These are phyloP conservation scores for Penicillium italicum DNA, from an alignment of 2,329 filamentous ascomycete species.

Conservation along the genomic window DNA sequence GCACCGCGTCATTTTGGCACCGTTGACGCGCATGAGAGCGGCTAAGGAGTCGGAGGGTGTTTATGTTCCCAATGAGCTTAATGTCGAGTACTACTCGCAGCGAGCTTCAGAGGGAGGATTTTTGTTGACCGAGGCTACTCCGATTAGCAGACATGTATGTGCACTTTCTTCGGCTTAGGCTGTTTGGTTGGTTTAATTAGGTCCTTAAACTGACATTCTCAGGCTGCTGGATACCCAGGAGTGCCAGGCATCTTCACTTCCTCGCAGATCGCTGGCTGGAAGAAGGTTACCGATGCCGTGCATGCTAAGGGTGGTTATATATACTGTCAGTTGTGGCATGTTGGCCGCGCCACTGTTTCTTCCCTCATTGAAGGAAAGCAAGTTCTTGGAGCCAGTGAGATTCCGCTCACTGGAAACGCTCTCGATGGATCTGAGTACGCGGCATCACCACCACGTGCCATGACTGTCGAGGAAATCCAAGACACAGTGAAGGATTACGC, in stretches of 20 bases:
- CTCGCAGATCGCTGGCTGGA: slow-evolving; percentile 33
- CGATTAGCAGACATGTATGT: slow-evolving; percentile 28
- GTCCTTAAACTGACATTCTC: neutral
- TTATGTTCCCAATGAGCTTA: slow-evolving; percentile 29
- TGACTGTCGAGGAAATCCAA: slow-evolving; percentile 42
- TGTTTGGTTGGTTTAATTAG: too few species aligned
- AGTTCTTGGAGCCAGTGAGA: slow-evolving; percentile 27
- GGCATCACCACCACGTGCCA: slow-evolving; percentile 27
- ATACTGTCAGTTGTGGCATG: slow-evolving; percentile 37
- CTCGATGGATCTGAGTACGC: slow-evolving; percentile 36
- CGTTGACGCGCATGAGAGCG: slow-evolving; percentile 28
- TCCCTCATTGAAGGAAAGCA: slow-evolving; percentile 36
- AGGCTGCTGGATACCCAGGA: slow-evolving; percentile 31
- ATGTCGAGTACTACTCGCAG: slow-evolving; percentile 33
- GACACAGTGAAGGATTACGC: slow-evolving; percentile 38
- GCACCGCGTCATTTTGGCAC: slow-evolving; percentile 29
- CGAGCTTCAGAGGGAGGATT: slow-evolving; percentile 34
- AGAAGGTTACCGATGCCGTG: slow-evolving; percentile 32
- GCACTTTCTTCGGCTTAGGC: neutral
- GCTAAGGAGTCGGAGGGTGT: slow-evolving; percentile 29
- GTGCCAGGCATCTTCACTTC: slow-evolving; percentile 31
- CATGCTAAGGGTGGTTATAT: slow-evolving; percentile 33
- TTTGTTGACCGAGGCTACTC: slow-evolving; percentile 34
- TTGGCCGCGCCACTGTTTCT: slow-evolving; percentile 39
- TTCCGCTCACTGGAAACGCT: slow-evolving; percentile 40